Conservation (phyloP, 805 yeast genomes). For the Candida andamanensis region DNA sequence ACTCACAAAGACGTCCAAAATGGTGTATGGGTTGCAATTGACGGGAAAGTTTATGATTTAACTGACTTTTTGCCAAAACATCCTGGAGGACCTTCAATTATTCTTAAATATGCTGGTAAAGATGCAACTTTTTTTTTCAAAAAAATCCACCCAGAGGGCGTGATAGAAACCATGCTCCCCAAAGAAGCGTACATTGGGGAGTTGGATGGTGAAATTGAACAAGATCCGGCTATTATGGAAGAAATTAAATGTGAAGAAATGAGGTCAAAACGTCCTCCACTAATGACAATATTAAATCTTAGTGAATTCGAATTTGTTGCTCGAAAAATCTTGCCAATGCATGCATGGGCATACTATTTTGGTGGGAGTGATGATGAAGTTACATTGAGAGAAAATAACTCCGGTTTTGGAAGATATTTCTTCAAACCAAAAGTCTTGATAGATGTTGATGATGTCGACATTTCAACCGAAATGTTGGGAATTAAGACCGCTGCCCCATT, state of each 20-base stretch:
- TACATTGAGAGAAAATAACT: constrained; percentile 39
- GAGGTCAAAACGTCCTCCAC: constrained; percentile 20
- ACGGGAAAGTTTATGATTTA: constrained; percentile 78
- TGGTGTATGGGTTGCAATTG: constrained; percentile 29
- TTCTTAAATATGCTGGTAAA: constrained; percentile 54
- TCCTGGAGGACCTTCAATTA: constrained; percentile 59
- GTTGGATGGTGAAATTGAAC: constrained; percentile 17
- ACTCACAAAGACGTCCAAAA: constrained; percentile 11
- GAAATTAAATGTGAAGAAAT: constrained; percentile 13
- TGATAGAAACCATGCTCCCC: constrained; percentile 15
- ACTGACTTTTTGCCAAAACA: constrained; percentile 68
- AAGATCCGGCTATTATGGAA: constrained; percentile 18
- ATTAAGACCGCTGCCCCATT: constrained; percentile 36
- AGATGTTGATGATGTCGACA: constrained; percentile 25
- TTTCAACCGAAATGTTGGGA: constrained; percentile 25
- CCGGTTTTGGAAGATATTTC: constrained; percentile 36
- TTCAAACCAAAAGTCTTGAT: constrained; percentile 43
- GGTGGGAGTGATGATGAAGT: constrained; percentile 50
- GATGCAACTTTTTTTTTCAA: constrained; percentile 52
- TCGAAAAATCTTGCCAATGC: constrained; percentile 21
- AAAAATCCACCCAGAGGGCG: constrained; percentile 34
- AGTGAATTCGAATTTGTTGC: constrained; percentile 41
- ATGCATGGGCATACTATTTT: constrained; percentile 34
- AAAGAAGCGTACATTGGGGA: constrained; percentile 18
- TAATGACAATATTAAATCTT: constrained; percentile 26